Conservation (phyloP, 2,329 filamentous ascomycete genomes). For the Aureobasidium sp. region DNA sequence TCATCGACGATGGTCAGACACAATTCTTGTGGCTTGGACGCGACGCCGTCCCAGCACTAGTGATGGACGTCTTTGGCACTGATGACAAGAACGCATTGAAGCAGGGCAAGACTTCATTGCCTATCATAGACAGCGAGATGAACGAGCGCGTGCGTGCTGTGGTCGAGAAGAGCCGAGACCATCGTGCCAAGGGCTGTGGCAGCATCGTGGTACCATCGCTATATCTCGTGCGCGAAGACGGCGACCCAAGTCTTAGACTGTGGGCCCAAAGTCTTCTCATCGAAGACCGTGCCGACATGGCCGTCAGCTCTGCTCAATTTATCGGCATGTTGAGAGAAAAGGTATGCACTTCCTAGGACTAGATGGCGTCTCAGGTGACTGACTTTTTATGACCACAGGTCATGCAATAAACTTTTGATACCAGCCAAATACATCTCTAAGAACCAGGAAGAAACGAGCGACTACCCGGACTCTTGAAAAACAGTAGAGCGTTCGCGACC, state of each 20-base stretch:
- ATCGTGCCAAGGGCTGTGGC: slow-evolving; percentile 78
- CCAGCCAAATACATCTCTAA: not conserved
- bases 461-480: slow-evolving; percentile 2
- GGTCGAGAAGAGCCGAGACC: slow-evolving; percentile 84
- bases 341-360: slow-evolving; percentile 47
- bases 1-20: slow-evolving; percentile 94
- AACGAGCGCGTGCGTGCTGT: slow-evolving; percentile 89
- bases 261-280: slow-evolving; percentile 96
- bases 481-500: not conserved
- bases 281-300: slow-evolving; percentile 90
- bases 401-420: slow-evolving; percentile 8
- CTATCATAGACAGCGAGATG: slow-evolving; percentile 90
- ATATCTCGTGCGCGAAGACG: slow-evolving; percentile 90
- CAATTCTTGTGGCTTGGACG: slow-evolving; percentile 97
- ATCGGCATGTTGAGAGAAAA: slow-evolving; percentile 89
- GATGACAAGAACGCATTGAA: slow-evolving; percentile 76
- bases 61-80: slow-evolving; percentile 84
- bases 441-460: not conserved
- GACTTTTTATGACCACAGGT: not conserved
- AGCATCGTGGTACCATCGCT: slow-evolving; percentile 89
- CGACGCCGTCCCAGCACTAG: slow-evolving; percentile 82
- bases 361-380: not conserved
- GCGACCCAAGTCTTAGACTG: slow-evolving; percentile 86
- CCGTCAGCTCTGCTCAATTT: slow-evolving; percentile 88
- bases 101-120: slow-evolving; percentile 82